Evolutionary conservation across 2,329 filamentous ascomycete genomes (phyloP).

Genomic region (Aspergillus ustus): DNA sequence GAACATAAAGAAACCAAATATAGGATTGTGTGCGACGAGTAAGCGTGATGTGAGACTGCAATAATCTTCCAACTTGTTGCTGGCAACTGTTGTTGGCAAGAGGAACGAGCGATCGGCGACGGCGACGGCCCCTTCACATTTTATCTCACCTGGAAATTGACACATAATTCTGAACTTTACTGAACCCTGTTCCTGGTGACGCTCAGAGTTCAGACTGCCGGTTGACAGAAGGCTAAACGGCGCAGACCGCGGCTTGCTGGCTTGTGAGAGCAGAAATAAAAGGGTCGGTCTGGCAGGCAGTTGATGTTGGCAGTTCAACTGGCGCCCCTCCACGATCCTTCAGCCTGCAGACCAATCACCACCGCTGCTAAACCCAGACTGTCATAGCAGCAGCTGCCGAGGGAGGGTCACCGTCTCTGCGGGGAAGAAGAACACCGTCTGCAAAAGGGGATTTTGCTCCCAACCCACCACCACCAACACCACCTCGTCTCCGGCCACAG

Average conservation of each 20-base stretch:
- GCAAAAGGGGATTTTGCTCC: neutral
- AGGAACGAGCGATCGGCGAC: neutral
- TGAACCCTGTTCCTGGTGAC: neutral
- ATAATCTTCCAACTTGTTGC: too few species aligned
- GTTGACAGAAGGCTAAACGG: neutral
- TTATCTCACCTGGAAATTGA: neutral
- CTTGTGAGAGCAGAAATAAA: neutral
- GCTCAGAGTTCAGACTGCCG: neutral
- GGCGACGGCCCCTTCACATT: neutral
- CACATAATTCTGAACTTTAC: neutral
- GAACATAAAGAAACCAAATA: neutral
- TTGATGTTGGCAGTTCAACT: neutral
- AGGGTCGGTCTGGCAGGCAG: neutral
- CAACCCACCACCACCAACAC: too few species aligned
- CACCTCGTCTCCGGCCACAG: neutral
- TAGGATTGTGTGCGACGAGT: neutral
- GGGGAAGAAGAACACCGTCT: neutral
- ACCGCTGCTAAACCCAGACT: neutral
- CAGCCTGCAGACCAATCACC: neutral
- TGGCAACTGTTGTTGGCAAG: too few species aligned
- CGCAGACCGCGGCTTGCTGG: neutral
- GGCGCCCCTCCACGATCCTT: neutral
- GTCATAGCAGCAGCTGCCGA: neutral
- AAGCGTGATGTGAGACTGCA: too few species aligned
- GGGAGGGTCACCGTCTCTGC: neutral